Evolutionary conservation across 176 grass and related monocot genomes (phyloP).

Genomic region (Hordeum marinum): DNA sequence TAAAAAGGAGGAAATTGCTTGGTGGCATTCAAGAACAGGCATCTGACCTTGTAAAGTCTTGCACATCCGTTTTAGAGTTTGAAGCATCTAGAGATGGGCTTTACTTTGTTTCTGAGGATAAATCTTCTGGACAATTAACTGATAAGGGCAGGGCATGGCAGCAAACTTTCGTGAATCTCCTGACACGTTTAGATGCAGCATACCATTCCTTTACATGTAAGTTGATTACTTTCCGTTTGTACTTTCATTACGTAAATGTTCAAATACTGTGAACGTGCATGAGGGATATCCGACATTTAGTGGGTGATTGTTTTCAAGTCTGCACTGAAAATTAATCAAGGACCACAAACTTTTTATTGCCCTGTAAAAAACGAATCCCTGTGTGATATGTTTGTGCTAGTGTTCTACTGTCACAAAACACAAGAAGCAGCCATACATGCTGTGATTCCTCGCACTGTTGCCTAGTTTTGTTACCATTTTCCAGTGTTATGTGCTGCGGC

Average conservation of each 20-base stretch:
- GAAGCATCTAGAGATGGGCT: conserved; percentile 90
- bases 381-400: conserved; percentile 6
- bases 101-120: conserved; percentile 60
- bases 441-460: background rate
- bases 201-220: conserved; percentile 85
- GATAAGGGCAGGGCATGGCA: conserved; percentile 76
- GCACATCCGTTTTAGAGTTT: conserved; percentile 83
- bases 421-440: background rate
- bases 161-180: conserved; percentile 63
- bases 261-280: background rate
- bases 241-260: conserved; percentile 15
- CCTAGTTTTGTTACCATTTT: background rate
- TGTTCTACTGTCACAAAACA: background rate
- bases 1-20: conserved; percentile 74
- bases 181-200: conserved; percentile 68
- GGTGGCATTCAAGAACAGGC: conserved; percentile 52
- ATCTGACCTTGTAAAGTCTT: conserved; percentile 71
- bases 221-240: conserved; percentile 35
- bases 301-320: background rate
- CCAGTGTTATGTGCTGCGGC: background rate
- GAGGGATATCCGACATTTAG: background rate
- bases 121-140: conserved; percentile 56
- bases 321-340: conserved; percentile 13
- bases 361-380: background rate
- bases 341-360: background rate